Evolutionary conservation across 306 rosid species (phyloP).

Genomic region (Corylus americana): DNA sequence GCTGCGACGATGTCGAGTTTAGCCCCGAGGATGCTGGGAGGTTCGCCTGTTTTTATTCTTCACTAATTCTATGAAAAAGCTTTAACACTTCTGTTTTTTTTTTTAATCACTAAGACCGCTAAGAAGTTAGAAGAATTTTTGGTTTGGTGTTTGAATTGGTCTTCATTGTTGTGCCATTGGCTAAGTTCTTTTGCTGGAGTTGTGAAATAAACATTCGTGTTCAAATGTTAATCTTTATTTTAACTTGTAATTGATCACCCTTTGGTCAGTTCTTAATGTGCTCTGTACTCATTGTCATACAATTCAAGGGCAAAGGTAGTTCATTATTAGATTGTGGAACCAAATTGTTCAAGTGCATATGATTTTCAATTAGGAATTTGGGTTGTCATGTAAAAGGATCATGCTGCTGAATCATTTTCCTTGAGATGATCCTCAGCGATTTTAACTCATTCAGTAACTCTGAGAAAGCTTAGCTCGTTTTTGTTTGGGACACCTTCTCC

Average conservation of each 20-base stretch:
- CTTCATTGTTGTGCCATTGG: not conserved
- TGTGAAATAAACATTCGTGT: not conserved
- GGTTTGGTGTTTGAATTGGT: not conserved
- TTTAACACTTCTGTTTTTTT: not conserved
- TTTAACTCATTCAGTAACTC: not conserved
- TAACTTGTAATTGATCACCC: not conserved
- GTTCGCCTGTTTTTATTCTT: conserved; percentile 31
- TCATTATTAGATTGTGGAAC: not conserved
- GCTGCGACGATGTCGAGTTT: conserved; percentile 86
- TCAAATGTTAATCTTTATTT: not conserved
- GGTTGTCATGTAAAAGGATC: not conserved
- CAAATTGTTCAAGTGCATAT: not conserved
- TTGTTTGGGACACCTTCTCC: not conserved
- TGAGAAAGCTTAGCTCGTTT: not conserved
- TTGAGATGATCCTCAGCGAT: not conserved
- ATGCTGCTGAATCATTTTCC: not conserved
- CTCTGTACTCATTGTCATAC: not conserved
- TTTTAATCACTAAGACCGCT: too few species aligned
- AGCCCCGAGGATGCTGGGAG: conserved; percentile 99
- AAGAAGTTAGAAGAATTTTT: not conserved
- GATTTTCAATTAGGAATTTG: not conserved
- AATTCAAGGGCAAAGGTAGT: not conserved
- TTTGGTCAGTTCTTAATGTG: not conserved
- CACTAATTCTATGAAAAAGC: not conserved
- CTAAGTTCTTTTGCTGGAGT: not conserved